Percentiles rank a stretch among this genome's conserved stretches.
Conservation (phyloP, 1,139 yeast genomes). For the Yamadazyma diospyri region DNA sequence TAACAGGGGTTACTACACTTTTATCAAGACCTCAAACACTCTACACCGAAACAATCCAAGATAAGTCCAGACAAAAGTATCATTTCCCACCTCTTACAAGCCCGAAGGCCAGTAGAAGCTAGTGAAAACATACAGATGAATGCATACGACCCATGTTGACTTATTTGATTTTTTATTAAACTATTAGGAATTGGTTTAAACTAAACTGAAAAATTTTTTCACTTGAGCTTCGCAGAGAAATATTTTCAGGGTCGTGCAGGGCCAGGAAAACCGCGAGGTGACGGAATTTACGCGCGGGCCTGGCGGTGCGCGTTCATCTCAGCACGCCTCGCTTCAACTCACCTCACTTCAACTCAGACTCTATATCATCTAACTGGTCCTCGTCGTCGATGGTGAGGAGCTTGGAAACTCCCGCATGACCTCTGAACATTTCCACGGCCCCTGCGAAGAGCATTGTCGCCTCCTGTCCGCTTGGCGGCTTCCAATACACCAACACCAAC, state of each 20-base stretch:
- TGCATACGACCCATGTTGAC: conserved; percentile 79
- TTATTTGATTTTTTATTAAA: conserved; percentile 22
- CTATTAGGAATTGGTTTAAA: conserved; percentile 7
- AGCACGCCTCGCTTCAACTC: too few relatives aligned
- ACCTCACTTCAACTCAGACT: conserved; percentile 11
- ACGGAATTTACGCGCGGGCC: conserved; percentile 1
- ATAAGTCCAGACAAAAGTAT: conserved; percentile 4
- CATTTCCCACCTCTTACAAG: conserved; percentile 1
- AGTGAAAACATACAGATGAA: conserved; percentile 60
- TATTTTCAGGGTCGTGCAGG: conserved; percentile 4
- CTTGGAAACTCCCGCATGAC: conserved; percentile 70
- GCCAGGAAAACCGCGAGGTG: not conserved
- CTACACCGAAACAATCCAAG: conserved; percentile 5
- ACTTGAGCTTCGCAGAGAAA: not conserved
- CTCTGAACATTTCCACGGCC: conserved; percentile 75
- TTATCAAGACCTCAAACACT: conserved; percentile 15
- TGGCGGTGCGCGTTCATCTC: not conserved
- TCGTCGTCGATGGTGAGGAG: conserved; percentile 56
- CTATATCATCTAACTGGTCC: conserved; percentile 57
- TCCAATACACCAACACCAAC: conserved; percentile 75
- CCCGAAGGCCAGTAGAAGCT: not conserved
- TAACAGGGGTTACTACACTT: conserved; percentile 10
- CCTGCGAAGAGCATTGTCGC: conserved; percentile 87
- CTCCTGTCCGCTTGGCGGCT: conserved; percentile 81
- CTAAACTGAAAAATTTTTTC: conserved; percentile 7